Conservation (phyloP, 352 stramenopile genomes). For the Plasmopara halstedii region DNA sequence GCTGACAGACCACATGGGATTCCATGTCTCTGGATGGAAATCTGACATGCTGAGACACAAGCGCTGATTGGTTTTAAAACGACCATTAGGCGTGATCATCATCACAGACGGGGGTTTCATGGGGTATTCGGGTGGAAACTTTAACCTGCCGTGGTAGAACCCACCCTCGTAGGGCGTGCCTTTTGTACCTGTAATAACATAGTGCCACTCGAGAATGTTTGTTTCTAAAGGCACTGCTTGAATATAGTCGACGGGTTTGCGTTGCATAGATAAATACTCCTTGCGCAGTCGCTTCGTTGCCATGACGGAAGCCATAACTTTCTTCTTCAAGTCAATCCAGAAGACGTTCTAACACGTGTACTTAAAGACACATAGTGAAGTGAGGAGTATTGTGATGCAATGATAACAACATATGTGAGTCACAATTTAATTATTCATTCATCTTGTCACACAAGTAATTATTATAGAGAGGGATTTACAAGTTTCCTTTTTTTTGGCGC, state of each 20-base stretch:
- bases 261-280: conserved; percentile 86
- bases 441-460: conserved; percentile 2
- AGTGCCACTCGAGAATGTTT: conserved; percentile 96
- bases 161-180: conserved; percentile 82
- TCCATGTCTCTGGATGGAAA: conserved; percentile 95
- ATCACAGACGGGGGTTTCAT: conserved; percentile 94
- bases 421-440: too few species aligned
- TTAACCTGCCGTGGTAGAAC: conserved; percentile 88
- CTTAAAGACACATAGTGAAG: conserved; percentile 1
- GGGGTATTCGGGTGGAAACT: conserved; percentile 93
- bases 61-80: conserved; percentile 92
- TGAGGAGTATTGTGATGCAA: conserved; percentile 1
- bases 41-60: conserved; percentile 95
- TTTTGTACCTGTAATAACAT: conserved; percentile 82
- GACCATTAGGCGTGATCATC: conserved; percentile 92
- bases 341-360: conserved; percentile 8
- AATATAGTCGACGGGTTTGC: conserved; percentile 89
- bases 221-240: conserved; percentile 81
- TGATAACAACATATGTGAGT: conserved; percentile 39
- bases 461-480: neutral
- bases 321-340: neutral
- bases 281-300: conserved; percentile 89
- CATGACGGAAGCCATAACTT: conserved; percentile 67
- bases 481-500: conserved; percentile 16
- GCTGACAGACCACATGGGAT: conserved; percentile 94